Base-by-base conservation (phyloP, 2,329 filamentous ascomycete species). In the Alternaria arborescens region DNA sequence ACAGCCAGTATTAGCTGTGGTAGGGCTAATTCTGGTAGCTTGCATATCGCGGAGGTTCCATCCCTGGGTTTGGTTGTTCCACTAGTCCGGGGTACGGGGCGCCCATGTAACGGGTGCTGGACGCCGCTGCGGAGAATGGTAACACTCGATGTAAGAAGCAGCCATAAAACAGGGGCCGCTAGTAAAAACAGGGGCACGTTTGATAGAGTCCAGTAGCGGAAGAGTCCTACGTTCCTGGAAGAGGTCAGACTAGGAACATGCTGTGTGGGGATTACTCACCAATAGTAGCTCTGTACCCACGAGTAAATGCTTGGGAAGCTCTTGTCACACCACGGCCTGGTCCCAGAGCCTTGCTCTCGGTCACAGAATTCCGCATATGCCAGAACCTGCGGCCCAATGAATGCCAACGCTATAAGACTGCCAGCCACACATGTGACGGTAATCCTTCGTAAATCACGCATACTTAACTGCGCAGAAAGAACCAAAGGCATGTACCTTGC, bases 171-270 rank as follows among this genome's bases (percentile, higher is more conserved):
- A 1, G 95, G 95, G 0, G 86, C 79, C 1, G 94, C 94, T 11
- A 99, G 85, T 22, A 94, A 71, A 79, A 99, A 99, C 2, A 99
- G 85, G 0, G 95, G 95, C 10, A 95, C 74, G 73, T 99, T 97
- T 6, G 90, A 88, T 0, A 90, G 65, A 0, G 89, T 97, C 95
- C 95, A 99, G 81, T 99, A 99, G 60, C 86, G 86, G 52, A 98
- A 85, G 68, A 97, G 90, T 0, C 95, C 95, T 53, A 91, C 88
- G 71, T 94, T 89, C 95, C 94, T 97, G 52, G 3, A n/a, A 54
- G 28, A 28, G 14, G 52, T 71, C 44, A 69, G 52, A 48, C n/a
- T 44, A 46, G 41, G 28, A 30, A n/a, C 20, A 41, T 14, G 20
- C 14, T 26, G 32, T 24, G 8, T 24, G n/a, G 16, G 16, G 26